Evolutionary conservation across 257 asterid species (phyloP).

Genomic region (Euphrasia confusa): DNA sequence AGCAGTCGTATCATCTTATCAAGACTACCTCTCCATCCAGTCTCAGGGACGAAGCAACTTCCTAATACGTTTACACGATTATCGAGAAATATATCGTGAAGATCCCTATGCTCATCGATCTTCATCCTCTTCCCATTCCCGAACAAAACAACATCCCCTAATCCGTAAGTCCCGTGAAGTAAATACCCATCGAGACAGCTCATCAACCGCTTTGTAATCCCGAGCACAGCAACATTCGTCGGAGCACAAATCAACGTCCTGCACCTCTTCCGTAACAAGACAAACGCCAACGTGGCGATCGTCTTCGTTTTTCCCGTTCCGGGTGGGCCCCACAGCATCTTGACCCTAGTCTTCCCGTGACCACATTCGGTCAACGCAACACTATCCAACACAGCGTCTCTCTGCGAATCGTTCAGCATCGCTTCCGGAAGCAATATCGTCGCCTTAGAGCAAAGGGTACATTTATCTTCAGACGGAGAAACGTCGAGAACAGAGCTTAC

Average conservation of each 20-base stretch:
- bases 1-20: conserved; percentile 43
- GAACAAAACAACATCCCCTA: conserved; percentile 38
- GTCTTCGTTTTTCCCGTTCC: conserved; percentile 82
- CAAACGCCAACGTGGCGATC: conserved; percentile 31
- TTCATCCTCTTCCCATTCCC: conserved; percentile 33
- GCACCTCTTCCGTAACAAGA: conserved; percentile 34
- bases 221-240: conserved; percentile 46
- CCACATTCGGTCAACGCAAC: conserved; percentile 37
- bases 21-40: conserved; percentile 49
- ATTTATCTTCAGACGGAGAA: conserved; percentile 22
- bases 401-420: conserved; percentile 35
- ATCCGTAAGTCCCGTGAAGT: conserved; percentile 41
- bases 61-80: conserved; percentile 17
- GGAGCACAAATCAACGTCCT: conserved; percentile 72
- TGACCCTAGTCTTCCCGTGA: conserved; percentile 33
- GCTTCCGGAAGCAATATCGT: conserved; percentile 8
- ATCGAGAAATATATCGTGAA: neutral
- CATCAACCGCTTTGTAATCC: conserved; percentile 29
- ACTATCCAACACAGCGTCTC: conserved; percentile 41
- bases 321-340: conserved; percentile 83
- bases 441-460: conserved; percentile 31
- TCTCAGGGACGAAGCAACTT: conserved; percentile 39
- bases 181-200: conserved; percentile 27
- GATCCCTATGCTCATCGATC: conserved; percentile 29
- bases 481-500: conserved; percentile 10